These are phyloP conservation scores for Pseudoneurospora amorphoporcata DNA, from an alignment of 495 filamentous ascomycete genomes.

Conservation along the genomic window DNA sequence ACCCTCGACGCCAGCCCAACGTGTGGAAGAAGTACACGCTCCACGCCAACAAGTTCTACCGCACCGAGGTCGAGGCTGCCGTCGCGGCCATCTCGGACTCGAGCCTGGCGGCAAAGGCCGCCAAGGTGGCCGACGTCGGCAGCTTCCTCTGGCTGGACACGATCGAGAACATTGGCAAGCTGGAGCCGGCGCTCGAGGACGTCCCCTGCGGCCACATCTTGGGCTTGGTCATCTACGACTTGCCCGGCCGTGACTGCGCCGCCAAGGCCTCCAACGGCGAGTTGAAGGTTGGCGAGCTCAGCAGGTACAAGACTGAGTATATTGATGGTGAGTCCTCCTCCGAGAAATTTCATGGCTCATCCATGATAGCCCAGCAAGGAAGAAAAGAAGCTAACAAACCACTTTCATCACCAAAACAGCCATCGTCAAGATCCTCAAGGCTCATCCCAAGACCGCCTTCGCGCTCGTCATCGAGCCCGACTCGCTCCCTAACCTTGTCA, in stretches of 20 bases:
- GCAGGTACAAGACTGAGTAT: slow-evolving; percentile 57
- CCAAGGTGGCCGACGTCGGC: slow-evolving; percentile 51
- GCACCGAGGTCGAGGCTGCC: slow-evolving; percentile 41
- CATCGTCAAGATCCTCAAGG: slow-evolving; percentile 46
- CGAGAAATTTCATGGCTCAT: background rate
- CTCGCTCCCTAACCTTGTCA: slow-evolving; percentile 71
- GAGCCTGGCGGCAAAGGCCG: slow-evolving; percentile 30
- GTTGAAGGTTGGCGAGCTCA: slow-evolving; percentile 51
- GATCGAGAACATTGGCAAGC: slow-evolving; percentile 48
- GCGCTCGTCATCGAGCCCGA: slow-evolving; percentile 62
- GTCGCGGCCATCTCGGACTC: slow-evolving; percentile 30
- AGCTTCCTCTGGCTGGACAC: slow-evolving; percentile 63
- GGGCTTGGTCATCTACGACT: slow-evolving; percentile 65
- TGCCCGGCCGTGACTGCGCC: slow-evolving; percentile 70
- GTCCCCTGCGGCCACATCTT: slow-evolving; percentile 46
- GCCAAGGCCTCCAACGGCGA: slow-evolving; percentile 71
- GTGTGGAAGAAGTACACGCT: slow-evolving; percentile 42
- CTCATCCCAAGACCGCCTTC: slow-evolving; percentile 43
- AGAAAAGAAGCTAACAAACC: slow-evolving; percentile 23
- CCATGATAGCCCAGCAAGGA: background rate
- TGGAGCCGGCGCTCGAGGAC: slow-evolving; percentile 45
- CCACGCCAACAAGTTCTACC: slow-evolving; percentile 49
- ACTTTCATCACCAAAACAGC: slow-evolving; percentile 23
- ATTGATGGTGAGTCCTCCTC: slow-evolving; percentile 46
- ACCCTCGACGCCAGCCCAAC: slow-evolving; percentile 43